A percentile compares a stretch with the other conserved stretches of the same genome.
Conservation (phyloP, 441 rosid species). For the Croton laevigatus region DNA sequence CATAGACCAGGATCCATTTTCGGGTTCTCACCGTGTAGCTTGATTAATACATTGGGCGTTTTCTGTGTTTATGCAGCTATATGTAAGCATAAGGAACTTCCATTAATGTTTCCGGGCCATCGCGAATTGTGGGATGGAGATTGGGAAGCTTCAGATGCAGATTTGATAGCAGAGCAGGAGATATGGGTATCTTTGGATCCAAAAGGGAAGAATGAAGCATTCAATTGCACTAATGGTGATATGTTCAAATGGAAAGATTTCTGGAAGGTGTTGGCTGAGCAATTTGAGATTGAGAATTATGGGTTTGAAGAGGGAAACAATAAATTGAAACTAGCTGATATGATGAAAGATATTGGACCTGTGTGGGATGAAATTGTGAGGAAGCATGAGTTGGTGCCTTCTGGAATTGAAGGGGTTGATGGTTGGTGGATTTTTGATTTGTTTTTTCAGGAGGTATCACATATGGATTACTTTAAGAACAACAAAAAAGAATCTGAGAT, state of each 20-base stretch:
- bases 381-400: slow-evolving; percentile 34
- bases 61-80: background rate
- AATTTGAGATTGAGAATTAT: background rate
- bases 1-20: background rate
- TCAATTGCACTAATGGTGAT: background rate
- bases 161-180: background rate
- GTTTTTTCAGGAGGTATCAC: slow-evolving; percentile 12
- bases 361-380: background rate
- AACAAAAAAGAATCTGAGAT: slow-evolving; percentile 62
- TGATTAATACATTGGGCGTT: background rate
- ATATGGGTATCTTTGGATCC: background rate
- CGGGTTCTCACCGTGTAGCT: background rate
- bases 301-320: background rate
- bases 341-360: background rate
- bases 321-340: background rate
- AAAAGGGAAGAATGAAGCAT: background rate
- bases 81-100: background rate
- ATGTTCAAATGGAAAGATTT: background rate
- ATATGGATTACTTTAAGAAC: slow-evolving; percentile 53
- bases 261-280: background rate
- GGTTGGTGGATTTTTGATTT: slow-evolving; percentile 48
- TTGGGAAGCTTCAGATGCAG: background rate
- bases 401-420: slow-evolving; percentile 44
- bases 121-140: background rate
- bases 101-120: background rate